phyloP scores from a whole-genome alignment of 2,329 filamentous ascomycete species.

The Setomelanomma holmii region DNA sequence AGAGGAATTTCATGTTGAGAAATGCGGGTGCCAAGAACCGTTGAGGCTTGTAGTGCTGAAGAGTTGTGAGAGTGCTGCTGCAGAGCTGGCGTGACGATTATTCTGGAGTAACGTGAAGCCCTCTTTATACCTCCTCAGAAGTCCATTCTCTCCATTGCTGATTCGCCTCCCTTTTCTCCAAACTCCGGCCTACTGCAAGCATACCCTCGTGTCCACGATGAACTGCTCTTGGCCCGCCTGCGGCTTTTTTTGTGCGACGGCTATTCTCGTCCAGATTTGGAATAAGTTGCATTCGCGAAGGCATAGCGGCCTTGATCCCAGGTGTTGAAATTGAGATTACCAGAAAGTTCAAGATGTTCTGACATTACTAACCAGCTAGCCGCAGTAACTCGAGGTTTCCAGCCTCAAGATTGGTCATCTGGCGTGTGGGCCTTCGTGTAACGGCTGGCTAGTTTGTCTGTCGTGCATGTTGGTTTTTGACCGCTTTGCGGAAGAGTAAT shows the following conservation, averaged over 20 bases:
- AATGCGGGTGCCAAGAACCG: too few species aligned
- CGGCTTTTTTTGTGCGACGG: conserved; percentile 2
- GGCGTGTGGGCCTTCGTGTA: background rate
- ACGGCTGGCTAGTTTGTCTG: conserved; percentile 1
- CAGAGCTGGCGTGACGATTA: conserved; percentile 21
- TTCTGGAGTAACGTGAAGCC: conserved; percentile 8
- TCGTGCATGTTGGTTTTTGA: conserved; percentile 1
- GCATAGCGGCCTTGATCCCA: conserved; percentile 1
- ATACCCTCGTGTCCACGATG: background rate
- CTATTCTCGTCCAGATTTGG: conserved; percentile 1
- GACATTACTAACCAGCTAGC: conserved; percentile 19
- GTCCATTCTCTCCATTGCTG: background rate
- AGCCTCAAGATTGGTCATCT: background rate
- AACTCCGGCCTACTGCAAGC: conserved; percentile 1
- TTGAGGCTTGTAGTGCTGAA: conserved; percentile 7
- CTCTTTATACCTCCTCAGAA: conserved; percentile 33
- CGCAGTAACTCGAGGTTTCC: background rate
- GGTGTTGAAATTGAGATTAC: conserved; percentile 1
- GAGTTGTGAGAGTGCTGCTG: conserved; percentile 13
- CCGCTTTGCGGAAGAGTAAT: background rate
- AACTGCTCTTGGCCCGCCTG: conserved; percentile 4
- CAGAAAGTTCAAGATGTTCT: conserved; percentile 5
- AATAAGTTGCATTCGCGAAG: conserved; percentile 9
- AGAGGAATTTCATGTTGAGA: conserved; percentile 42
- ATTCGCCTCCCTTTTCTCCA: background rate